phyloP scores from a whole-genome alignment of 495 filamentous ascomycete species.

The Penicillium daleae region DNA sequence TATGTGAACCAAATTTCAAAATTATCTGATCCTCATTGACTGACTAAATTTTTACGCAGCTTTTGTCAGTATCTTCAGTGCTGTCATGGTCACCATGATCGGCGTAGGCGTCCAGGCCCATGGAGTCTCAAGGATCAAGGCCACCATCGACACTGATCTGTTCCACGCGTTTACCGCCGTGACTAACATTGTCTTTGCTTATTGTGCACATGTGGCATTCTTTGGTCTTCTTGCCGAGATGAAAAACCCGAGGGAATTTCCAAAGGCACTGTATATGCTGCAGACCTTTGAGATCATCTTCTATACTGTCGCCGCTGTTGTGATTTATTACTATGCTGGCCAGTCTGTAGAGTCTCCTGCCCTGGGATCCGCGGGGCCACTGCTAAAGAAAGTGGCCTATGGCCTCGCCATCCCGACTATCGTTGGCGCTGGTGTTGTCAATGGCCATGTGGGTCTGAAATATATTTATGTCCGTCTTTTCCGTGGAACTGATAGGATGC shows the following conservation, averaged over 20 bases:
- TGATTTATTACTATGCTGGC: constrained; percentile 73
- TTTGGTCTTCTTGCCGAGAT: constrained; percentile 78
- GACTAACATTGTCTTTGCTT: constrained; percentile 46
- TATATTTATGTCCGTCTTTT: constrained; percentile 69
- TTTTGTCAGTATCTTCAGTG: constrained; percentile 67
- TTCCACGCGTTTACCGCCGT: constrained; percentile 37
- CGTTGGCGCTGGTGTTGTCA: constrained; percentile 53
- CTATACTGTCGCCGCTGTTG: constrained; percentile 52
- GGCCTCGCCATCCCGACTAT: constrained; percentile 76
- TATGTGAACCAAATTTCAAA: constrained; percentile 9
- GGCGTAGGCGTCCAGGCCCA: constrained; percentile 54
- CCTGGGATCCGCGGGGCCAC: constrained; percentile 63
- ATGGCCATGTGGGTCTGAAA: constrained; percentile 62
- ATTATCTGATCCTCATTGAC: background rate
- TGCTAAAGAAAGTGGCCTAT: constrained; percentile 70
- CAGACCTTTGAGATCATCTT: constrained; percentile 65
- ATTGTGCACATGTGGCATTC: constrained; percentile 61
- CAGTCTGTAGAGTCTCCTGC: constrained; percentile 67
- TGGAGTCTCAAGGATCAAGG: constrained; percentile 21
- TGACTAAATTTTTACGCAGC: constrained; percentile 19
- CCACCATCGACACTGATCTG: constrained; percentile 31
- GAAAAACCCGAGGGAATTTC: constrained; percentile 65
- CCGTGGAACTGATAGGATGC: constrained; percentile 58
- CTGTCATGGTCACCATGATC: constrained; percentile 74
- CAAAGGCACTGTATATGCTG: constrained; percentile 63